These are phyloP conservation scores for Cyberlindnera veronae DNA, from an alignment of 805 yeast genomes.

Conservation along the genomic window DNA sequence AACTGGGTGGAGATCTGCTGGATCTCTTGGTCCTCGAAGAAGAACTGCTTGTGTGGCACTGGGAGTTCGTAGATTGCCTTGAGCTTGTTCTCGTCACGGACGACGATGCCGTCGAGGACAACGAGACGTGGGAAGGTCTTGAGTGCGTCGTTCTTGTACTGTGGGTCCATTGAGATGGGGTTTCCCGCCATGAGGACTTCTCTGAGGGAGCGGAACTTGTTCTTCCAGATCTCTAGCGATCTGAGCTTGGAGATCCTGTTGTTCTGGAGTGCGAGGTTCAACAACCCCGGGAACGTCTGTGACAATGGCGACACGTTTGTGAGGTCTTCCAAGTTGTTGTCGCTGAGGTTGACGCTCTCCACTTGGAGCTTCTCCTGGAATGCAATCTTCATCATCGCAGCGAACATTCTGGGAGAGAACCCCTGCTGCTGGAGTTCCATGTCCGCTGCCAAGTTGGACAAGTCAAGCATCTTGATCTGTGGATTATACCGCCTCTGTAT, in stretches of 20 bases:
- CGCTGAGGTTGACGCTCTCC: slow-evolving; percentile 67
- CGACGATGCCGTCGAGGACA: slow-evolving; percentile 70
- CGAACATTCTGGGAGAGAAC: slow-evolving; percentile 71
- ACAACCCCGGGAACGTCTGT: slow-evolving; percentile 67
- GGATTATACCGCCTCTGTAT: slow-evolving; percentile 66
- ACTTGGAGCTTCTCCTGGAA: slow-evolving; percentile 47
- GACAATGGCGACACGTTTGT: slow-evolving; percentile 59
- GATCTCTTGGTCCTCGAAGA: slow-evolving; percentile 75
- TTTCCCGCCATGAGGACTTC: slow-evolving; percentile 79
- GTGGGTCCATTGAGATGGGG: slow-evolving; percentile 53
- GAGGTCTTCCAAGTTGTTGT: slow-evolving; percentile 63
- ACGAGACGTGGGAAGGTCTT: slow-evolving; percentile 75
- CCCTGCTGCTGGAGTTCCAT: slow-evolving; percentile 57
- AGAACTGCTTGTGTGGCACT: slow-evolving; percentile 54
- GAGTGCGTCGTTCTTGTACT: slow-evolving; percentile 59
- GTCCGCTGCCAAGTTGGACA: slow-evolving; percentile 63
- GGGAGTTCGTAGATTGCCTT: slow-evolving; percentile 52
- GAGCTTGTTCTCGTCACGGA: slow-evolving; percentile 70
- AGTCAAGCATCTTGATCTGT: slow-evolving; percentile 60
- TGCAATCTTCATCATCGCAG: slow-evolving; percentile 85
- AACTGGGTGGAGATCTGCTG: slow-evolving; percentile 74
- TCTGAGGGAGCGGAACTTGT: slow-evolving; percentile 67
- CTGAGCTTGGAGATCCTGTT: slow-evolving; percentile 61
- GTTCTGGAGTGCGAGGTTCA: slow-evolving; percentile 76
- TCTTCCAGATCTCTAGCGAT: slow-evolving; percentile 69